Evolutionary conservation across 2,329 filamentous ascomycete genomes (phyloP), one percentile per base, ranked within the genome.

Genomic region (Cucurbitaria berberidis): DNA sequence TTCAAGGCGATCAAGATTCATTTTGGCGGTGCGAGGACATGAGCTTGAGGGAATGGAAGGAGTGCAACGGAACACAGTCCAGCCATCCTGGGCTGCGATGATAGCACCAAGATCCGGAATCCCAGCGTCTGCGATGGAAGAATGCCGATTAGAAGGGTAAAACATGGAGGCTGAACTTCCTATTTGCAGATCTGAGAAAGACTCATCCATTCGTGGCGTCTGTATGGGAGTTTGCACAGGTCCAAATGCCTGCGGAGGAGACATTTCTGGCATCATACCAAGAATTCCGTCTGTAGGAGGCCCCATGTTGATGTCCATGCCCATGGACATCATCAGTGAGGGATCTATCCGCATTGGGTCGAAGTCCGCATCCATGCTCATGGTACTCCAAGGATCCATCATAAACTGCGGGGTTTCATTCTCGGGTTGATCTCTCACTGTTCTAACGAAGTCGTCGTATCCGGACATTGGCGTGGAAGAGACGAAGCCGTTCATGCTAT

Each of bases 51-150:
- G 75, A 38, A 80, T 74, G 19, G 77, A 74, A 15, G 80, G 79
- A 13, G 77, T 81, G 64, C 81, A 84, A 34, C 80, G 76, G 59
- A 83, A 83, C 6, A 78, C 79, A 4, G 77, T 79, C 81, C 81
- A 83, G 7, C 76, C 77, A 54, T 83, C 80, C 51, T 81, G 80
- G 24, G 80, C 80, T 18, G 78, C 75, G 36, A 81, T 72, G 41
- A 82, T 79, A 5, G 79, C 78, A 38, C 77, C 76, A 36, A 80
- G 74, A 51, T 82, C 80, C 9, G 73, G 70, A 40, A 73, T 64
- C 5, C 72, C 68, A 10, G 66, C 58, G 39, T 74, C 73, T 24
- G 60, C 68, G 21, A 76, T 76, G 0, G 78, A 80, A 29, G 67
- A 67, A 15, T 80, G 77, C 27, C 77, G 66, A 42, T 68, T 69